Conservation (phyloP, 768 basidiomycete genomes). For the Podaxis sp. region DNA sequence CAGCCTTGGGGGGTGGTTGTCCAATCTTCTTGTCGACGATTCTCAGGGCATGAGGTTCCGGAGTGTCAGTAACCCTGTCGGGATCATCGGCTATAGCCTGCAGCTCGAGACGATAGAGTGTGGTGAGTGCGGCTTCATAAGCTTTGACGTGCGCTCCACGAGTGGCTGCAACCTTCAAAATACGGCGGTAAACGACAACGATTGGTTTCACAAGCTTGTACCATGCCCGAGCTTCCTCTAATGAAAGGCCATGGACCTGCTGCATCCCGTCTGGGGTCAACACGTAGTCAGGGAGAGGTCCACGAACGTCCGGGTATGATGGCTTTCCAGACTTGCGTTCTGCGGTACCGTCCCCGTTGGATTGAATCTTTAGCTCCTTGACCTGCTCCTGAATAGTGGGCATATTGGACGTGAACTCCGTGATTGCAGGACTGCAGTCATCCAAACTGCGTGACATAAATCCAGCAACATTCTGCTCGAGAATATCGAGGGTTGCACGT, state of each 20-base stretch:
- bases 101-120: slow-evolving; percentile 50
- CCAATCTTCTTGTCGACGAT: slow-evolving; percentile 54
- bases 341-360: too few species aligned
- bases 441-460: slow-evolving; percentile 48
- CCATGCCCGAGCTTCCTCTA: slow-evolving; percentile 32
- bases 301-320: too few species aligned
- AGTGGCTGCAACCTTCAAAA: slow-evolving; percentile 36
- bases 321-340: too few species aligned
- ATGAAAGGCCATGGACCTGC: slow-evolving; percentile 33
- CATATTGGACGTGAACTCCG: slow-evolving; percentile 25
- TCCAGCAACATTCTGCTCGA: slow-evolving; percentile 61
- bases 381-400: too few species aligned
- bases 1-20: slow-evolving; percentile 56
- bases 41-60: slow-evolving; percentile 49
- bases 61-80: slow-evolving; percentile 35
- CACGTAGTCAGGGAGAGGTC: too few species aligned
- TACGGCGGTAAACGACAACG: slow-evolving; percentile 13
- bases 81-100: slow-evolving; percentile 31
- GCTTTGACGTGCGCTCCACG: slow-evolving; percentile 58
- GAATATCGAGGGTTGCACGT: slow-evolving; percentile 60
- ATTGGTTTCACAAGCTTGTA: slow-evolving; percentile 39
- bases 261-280: too few species aligned
- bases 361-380: too few species aligned
- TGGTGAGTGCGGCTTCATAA: slow-evolving; percentile 61
- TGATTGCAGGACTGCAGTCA: slow-evolving; percentile 27